Evolutionary conservation across 164 flowering plant genomes (phyloP).

Genomic region (Nymphaea colorata): DNA sequence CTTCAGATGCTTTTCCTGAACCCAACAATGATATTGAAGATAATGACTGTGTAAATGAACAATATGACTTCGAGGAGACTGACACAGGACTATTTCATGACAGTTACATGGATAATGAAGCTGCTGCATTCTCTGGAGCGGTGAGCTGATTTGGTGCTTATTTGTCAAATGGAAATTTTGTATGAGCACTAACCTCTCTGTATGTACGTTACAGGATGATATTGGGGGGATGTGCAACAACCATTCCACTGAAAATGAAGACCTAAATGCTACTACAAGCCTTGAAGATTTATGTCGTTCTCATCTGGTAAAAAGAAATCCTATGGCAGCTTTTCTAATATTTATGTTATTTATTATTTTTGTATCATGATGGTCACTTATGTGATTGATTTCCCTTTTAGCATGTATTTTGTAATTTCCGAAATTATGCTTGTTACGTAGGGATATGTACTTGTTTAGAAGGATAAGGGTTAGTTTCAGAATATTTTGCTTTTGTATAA

Average conservation of each 20-base stretch:
- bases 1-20: slow-evolving; percentile 17
- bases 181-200: neutral
- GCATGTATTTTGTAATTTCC: no score
- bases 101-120: slow-evolving; percentile 39
- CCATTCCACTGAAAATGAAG: slow-evolving; percentile 25
- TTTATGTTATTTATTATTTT: no score
- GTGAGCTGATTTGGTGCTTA: slow-evolving; percentile 10
- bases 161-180: neutral
- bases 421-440: no score
- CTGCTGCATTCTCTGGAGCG: slow-evolving; percentile 23
- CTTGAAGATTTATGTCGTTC: slow-evolving; percentile 93
- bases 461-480: no score
- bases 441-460: no score
- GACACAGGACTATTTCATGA: slow-evolving; percentile 35
- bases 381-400: no score
- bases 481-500: no score
- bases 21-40: slow-evolving; percentile 26
- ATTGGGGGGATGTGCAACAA: slow-evolving; percentile 3
- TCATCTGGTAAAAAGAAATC: slow-evolving; percentile 45
- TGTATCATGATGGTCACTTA: no score
- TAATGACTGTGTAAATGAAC: slow-evolving; percentile 26
- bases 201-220: neutral
- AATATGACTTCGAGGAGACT: slow-evolving; percentile 34
- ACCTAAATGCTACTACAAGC: slow-evolving; percentile 33
- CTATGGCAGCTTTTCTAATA: neutral